Base-by-base conservation (phyloP, 495 filamentous ascomycete species). In the Cenococcum geophilum region DNA sequence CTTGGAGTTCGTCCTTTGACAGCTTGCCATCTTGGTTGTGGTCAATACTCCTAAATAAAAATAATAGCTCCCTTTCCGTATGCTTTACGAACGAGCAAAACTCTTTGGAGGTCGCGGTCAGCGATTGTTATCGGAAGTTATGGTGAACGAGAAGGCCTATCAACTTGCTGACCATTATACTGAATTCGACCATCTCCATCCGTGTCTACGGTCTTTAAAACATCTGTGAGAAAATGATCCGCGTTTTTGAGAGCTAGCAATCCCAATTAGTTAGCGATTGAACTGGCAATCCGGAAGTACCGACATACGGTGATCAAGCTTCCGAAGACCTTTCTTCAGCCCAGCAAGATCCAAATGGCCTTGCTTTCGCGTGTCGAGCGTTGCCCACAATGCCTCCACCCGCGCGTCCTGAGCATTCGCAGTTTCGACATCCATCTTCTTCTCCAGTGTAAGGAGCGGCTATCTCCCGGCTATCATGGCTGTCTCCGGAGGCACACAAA, bases 221-320 rank as follows among this genome's bases (percentile, higher is more conserved):
- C 87, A 63, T 84, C 84, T 65, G 80, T 79, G 57, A 98, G 80
- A 77, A 97, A 83, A n/a, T 81, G 75, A 73, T 93, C 89, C 67
- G 93, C 93, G 78, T 96, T 90, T 78, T 97, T 95, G 64, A 98
- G 78, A 60, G 93, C 92, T 96, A 32, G 21, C 49, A 32, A 71
- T 35, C 55, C 55, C 53, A 57, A 57, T 55, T n/a, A 55, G n/a
- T 64, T 36, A 60, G 51, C 54, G 14, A 20, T 68, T 23, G 63
- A 60, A 36, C 21, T 2, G 40, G 43, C 25, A 42, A 36, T 14
- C n/a, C n/a, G 36, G 40, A 40, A n/a, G 57, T 52, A 63, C 40
- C 40, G 52, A 73, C 90, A 80, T 78, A 95, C 92, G 93, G 74
- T 98, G 93, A 73, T 98, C 91, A 61, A 97, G 90, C 72, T 85